Percentiles rank a stretch among this genome's conserved stretches.
Evolutionary conservation across 192 early-diverging fungal species (phyloP).

Genomic region (Coemansia sp.): DNA sequence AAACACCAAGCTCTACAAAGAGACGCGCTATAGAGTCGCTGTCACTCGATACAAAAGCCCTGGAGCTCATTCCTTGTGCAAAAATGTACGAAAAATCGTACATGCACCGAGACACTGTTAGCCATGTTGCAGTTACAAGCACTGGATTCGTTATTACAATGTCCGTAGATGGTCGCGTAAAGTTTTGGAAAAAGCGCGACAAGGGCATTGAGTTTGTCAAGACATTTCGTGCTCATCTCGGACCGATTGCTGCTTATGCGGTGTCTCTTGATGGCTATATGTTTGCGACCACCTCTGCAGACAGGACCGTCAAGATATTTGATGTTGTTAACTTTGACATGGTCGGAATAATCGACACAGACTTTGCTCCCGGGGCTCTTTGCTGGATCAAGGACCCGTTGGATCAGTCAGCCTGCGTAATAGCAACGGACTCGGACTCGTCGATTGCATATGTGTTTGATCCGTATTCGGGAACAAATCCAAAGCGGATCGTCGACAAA

Average conservation of each 20-base stretch:
- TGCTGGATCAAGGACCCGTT: conserved; percentile 86
- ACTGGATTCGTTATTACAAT: conserved; percentile 94
- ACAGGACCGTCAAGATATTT: conserved; percentile 90
- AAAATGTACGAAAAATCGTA: conserved; percentile 93
- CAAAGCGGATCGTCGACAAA: conserved; percentile 62
- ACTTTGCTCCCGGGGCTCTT: conserved; percentile 70
- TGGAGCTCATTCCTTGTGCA: conserved; percentile 79
- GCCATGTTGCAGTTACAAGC: conserved; percentile 70
- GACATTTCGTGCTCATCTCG: conserved; percentile 88
- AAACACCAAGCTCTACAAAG: background rate
- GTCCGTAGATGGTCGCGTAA: conserved; percentile 93
- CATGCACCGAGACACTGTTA: conserved; percentile 94
- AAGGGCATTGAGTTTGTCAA: conserved; percentile 98
- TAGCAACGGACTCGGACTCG: conserved; percentile 74
- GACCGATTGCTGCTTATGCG: conserved; percentile 57
- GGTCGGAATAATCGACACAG: conserved; percentile 90
- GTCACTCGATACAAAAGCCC: conserved; percentile 6
- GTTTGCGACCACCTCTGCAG: conserved; percentile 78
- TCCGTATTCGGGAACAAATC: conserved; percentile 65
- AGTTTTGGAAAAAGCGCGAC: conserved; percentile 97
- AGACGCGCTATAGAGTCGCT: background rate
- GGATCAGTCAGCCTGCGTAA: conserved; percentile 82
- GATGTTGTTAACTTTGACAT: conserved; percentile 98
- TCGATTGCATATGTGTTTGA: conserved; percentile 80
- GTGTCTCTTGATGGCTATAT: conserved; percentile 75